Evolutionary conservation across 805 yeast species (phyloP), one percentile per base, ranked within the genome.

Genomic region (Ogataea populi-albae): DNA sequence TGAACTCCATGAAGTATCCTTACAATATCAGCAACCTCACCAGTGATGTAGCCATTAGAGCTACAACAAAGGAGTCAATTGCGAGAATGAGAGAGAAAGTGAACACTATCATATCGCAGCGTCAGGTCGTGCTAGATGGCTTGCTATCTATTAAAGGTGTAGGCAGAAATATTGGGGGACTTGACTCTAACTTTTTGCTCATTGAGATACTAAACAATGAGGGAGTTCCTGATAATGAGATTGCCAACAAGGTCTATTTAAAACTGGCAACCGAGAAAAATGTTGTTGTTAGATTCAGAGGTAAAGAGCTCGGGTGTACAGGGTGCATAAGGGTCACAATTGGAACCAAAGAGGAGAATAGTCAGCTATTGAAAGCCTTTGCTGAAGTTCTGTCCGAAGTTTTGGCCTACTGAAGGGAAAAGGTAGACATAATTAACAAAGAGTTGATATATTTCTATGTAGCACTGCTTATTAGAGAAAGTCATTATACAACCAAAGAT

Each of bases 1-100:
- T 93, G 50, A 93, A 93, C 59, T 77, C 94, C 17, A 81, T 91
- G 83, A 93, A 93, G 58, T 96, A 95, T 23, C 98, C 98, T 2
- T 93, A 93, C 64, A 93, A 91, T 59, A 85, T 93, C 38, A 86
- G 96, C 6, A 73, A 87, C 9, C 66, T 84, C 46, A 79, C 98
- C 1, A 69, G 96, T 4, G 73, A 75, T 37, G 65, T 87, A 27
- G 97, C 95, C 0, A 40, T 68, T 17, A 73, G 89, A 43, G 94
- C 97, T 2, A 73, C 91, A 5, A 64, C 73, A 5, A 53, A 67
- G 3, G 71, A 68, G 8, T 81, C 86, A 20, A 56, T 89, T 31
- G 54, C 55, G 4, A 54, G 61, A 17, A 86, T 89, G 95, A 65
- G 74, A 50, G 39, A 50, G 2, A 70, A 67, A 33, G 82, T 81